Base-by-base conservation (phyloP, 2,329 filamentous ascomycete genomes). In the Aspergillus amoenus region DNA sequence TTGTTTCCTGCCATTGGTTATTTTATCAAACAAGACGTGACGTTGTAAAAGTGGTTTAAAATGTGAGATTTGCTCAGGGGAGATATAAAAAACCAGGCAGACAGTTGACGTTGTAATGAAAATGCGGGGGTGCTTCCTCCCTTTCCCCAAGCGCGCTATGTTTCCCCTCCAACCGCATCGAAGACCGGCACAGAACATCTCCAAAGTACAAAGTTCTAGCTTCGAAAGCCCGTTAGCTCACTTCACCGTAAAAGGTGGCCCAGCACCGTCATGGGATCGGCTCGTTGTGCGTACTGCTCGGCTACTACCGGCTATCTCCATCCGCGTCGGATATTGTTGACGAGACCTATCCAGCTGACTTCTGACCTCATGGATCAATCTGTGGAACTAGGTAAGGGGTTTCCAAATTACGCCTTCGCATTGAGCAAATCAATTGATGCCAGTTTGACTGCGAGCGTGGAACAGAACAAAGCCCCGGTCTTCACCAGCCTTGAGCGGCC, bases 1-100 rank as follows among this genome's bases (percentile, higher is more conserved):
- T 61, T 59, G 39, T 66, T 43, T 44, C 56, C 47, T 12, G 56
- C 47, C 59, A 61, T 62, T 44, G 53, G 53, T 55, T 44, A 45
- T 37, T 24, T 30, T 18, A 44, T 9, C 7, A 45, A 9, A 24
- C 12, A 51, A n/a, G 30, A 9, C 18, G 22, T 6, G 17, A 44
- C 11, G 11, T 37, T 15, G 24, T 37, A n/a, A 37, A 37, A 37
- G 21, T 45, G 5, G 11, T 32, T 37, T 39, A 3, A 34, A 40
- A 11, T 8, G 4, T 15, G 22, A n/a, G 39, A 34, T 3, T n/a
- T 45, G 22, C 22, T 41, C 8, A 30, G 21, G 11, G 42, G 34
- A 41, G n/a, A 22, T 40, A n/a, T 21, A 42, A 9, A 44, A 8
- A 24, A 8, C 21, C 8, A 34, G n/a, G 8, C 24, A 24, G 34